Percentiles rank a stretch among this genome's conserved stretches.
Conservation (phyloP, 1,284 basidiomycete genomes). For the Ceratobasidium sp. region DNA sequence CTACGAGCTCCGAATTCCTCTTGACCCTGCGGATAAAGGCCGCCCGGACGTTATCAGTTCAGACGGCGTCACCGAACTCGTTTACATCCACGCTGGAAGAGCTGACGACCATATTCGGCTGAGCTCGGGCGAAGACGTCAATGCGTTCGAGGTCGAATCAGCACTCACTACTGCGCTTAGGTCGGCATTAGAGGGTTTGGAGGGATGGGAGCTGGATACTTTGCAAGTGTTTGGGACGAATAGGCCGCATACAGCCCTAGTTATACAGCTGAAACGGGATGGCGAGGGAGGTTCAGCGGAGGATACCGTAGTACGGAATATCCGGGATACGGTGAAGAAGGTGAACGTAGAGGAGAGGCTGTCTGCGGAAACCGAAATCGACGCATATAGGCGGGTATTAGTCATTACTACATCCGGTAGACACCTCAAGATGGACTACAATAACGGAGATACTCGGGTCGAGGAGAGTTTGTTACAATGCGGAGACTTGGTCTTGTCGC, state of each 20-base stretch:
- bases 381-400: constrained; percentile 13
- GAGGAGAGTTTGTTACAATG: not conserved
- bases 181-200: not conserved
- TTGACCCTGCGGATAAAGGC: not conserved
- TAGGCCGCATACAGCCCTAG: constrained; percentile 11
- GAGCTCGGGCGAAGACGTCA: not conserved
- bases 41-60: too few relatives aligned
- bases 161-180: not conserved
- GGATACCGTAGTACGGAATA: not conserved
- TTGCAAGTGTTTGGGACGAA: constrained; percentile 29
- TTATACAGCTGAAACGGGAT: constrained; percentile 4
- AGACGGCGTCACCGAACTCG: not conserved
- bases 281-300: not conserved
- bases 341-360: constrained; percentile 15
- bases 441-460: too few relatives aligned
- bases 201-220: constrained; percentile 9
- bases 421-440: not conserved
- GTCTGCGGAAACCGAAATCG: not conserved
- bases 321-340: not conserved
- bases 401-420: not conserved
- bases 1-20: constrained; percentile 15
- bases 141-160: not conserved
- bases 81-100: constrained; percentile 20
- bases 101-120: constrained; percentile 18
- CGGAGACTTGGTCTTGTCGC: not conserved